Base-by-base conservation (phyloP, 208 protist species). In the Acanthamoeba culbertsoni region DNA sequence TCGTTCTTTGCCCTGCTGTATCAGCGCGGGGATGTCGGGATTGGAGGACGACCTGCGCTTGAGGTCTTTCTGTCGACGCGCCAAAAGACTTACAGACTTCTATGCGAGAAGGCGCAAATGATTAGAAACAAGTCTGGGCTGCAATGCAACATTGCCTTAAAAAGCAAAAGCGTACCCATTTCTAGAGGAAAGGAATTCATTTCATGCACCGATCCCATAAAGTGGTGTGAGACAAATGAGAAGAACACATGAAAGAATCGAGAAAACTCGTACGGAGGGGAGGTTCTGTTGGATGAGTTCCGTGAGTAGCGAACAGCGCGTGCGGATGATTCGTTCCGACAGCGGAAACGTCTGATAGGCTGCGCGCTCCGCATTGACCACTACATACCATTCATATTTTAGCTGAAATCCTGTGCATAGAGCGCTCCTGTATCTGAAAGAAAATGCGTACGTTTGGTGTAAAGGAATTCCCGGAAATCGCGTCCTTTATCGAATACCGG, bases 301-400 rank as follows among this genome's bases (percentile, higher is more conserved):
- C 42, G 53, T 53, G 23, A 91, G 42, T 18, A 91, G 59, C 6
- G 42, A 63, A 35, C 43, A 73, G 55, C 86, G 86, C 0, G 86
- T 73, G 43, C 86, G 86, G 42, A 73, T 91, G 86, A 91, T 91
- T 26, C 86, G 40, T 31, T 63, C 59, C n/a, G 86, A 63, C 40
- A 91, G 59, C 48, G 86, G 86, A 31, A 20, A 53, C 33, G 42
- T 91, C 43, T 63, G 51, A 16, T 91, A 91, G 12, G 86, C 86
- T 31, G 86, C 86, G 8, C 86, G 37, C 59, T 91, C 86, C 18
- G 86, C 86, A 35, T 91, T 91, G n/a, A 91, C 62, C 42, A 91
- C 86, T 91, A 33, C 20, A 16, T 23, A 37, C 4, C 20, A 82
- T 31, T 26, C 10, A 45, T 51, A 79, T 14, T 14, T 59, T 2